Base-by-base conservation (phyloP, 2,329 filamentous ascomycete genomes). In the Nothopassalora personata region DNA sequence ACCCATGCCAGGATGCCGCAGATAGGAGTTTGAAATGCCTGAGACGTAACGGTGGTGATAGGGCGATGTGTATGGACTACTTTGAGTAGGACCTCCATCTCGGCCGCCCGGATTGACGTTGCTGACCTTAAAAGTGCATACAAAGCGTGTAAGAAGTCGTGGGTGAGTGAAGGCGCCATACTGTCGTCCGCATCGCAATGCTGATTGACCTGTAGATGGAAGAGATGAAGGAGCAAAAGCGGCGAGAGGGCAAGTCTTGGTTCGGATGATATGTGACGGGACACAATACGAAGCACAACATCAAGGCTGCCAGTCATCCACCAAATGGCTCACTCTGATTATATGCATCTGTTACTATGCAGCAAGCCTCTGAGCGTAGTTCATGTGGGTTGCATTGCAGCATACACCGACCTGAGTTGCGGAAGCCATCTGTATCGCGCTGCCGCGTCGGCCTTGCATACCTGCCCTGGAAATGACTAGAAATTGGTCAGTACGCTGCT, bases 1-100 rank as follows among this genome's bases (percentile, higher is more conserved):
- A 99, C 70, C 94, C 94, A 1, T 99, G 94, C 75, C 93, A 97
- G 74, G 93, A 96, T 69, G 91, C 91, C 5, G 93, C 94, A 7
- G 80, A 88, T 66, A 83, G 84, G 71, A 97, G 92, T 75, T 86
- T 97, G 67, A 87, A 85, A 73, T 99, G 94, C 71, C 78, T 99
- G 71, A 87, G 91, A 72, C 85, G 94, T 23, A 99, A 99, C 73
- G 86, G 83, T 23, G 92, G 90, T 13, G 91, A 97, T 72, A 84
- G 86, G 65, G 80, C 86, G n/a, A 89, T 97, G 88, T 99, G 94
- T 72, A 81, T 83, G 64, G 93, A 97, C 74, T 97, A 95, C 73
- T 97, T 99, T 72, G 90, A 97, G 91, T 97, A 73, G 76, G 89
- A 59, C 48, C 11, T 28, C 39, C 19, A 15, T 28, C 33, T 18